A percentile compares a stretch with the other conserved stretches of the same genome.
phyloP scores from a whole-genome alignment of 352 stramenopile genomes.

The Phytophthora tentaculata region DNA sequence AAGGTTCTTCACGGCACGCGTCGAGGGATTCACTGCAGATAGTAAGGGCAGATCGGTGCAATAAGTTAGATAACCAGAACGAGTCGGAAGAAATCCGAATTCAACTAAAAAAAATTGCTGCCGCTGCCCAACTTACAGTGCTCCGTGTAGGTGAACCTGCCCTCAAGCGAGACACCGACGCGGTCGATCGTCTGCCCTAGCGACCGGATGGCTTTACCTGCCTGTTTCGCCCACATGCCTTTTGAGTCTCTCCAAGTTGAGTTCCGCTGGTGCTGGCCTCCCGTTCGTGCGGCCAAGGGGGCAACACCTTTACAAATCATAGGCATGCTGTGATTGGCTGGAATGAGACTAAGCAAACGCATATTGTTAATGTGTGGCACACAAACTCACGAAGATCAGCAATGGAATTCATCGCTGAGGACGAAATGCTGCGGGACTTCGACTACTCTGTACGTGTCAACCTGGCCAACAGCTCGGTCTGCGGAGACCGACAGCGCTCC shows the following conservation, averaged over 20 bases:
- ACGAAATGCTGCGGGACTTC: conserved; percentile 57
- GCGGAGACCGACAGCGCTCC: conserved; percentile 42
- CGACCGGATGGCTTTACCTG: conserved; percentile 86
- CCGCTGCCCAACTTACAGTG: conserved; percentile 67
- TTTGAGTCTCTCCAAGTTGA: conserved; percentile 37
- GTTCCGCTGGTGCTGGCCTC: conserved; percentile 49
- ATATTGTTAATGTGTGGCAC: conserved; percentile 21
- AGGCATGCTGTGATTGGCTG: conserved; percentile 8
- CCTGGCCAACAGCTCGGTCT: conserved; percentile 66
- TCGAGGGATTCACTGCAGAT: conserved; percentile 87
- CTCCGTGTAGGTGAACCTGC: conserved; percentile 85
- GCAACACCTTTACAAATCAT: conserved; percentile 25
- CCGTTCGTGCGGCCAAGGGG: conserved; percentile 35
- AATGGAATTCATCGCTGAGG: conserved; percentile 14
- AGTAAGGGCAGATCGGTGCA: conserved; percentile 2
- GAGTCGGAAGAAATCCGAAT: conserved; percentile 4
- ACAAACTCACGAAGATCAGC: conserved; percentile 1
- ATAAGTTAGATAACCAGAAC: conserved; percentile 10
- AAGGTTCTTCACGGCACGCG: conserved; percentile 74
- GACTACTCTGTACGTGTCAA: conserved; percentile 79
- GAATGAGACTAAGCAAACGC: not conserved
- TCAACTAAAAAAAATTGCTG: not conserved
- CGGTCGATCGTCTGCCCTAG: conserved; percentile 88
- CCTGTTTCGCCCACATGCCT: conserved; percentile 67
- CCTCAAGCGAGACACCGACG: conserved; percentile 83